Evolutionary conservation across 768 basidiomycete genomes (phyloP).

Genomic region (Coprinopsis sp.): DNA sequence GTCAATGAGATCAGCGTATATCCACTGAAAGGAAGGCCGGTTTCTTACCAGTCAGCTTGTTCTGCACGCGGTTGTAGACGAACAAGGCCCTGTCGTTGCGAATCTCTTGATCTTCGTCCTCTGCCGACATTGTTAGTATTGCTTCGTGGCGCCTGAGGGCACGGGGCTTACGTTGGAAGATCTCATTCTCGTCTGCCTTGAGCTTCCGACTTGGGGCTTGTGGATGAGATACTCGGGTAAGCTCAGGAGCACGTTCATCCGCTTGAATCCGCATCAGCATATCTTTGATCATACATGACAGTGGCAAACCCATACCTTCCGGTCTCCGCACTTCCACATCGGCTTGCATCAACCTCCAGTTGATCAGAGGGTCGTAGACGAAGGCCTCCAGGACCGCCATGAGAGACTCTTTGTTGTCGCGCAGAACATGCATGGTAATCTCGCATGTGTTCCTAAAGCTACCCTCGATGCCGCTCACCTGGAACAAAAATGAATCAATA

Average conservation of each 20-base stretch:
- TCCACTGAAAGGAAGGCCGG: neutral
- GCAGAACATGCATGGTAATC: slow-evolving; percentile 94
- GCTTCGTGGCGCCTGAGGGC: neutral
- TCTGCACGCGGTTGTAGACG: slow-evolving; percentile 91
- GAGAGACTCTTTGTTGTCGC: slow-evolving; percentile 97
- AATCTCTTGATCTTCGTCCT: slow-evolving; percentile 64
- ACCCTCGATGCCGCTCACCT: slow-evolving; percentile 98
- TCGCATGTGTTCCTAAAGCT: slow-evolving; percentile 95
- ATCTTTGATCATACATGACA: slow-evolving; percentile 2
- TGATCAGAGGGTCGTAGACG: slow-evolving; percentile 96
- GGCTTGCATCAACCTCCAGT: slow-evolving; percentile 89
- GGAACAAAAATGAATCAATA: slow-evolving; percentile 12
- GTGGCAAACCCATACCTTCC: slow-evolving; percentile 45
- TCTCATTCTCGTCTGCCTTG: slow-evolving; percentile 91
- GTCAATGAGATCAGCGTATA: neutral
- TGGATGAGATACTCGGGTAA: slow-evolving; percentile 65
- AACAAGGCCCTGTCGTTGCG: slow-evolving; percentile 87
- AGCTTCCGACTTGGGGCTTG: slow-evolving; percentile 78
- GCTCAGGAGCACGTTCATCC: slow-evolving; percentile 54
- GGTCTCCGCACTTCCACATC: slow-evolving; percentile 69
- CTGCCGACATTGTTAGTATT: slow-evolving; percentile 17
- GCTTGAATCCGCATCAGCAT: slow-evolving; percentile 31
- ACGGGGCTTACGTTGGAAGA: slow-evolving; percentile 68
- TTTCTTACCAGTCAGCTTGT: slow-evolving; percentile 82
- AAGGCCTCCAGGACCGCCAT: slow-evolving; percentile 99